These are phyloP conservation scores for Neoascochyta sp. DNA, from an alignment of 2,329 filamentous ascomycete genomes.

Conservation along the genomic window DNA sequence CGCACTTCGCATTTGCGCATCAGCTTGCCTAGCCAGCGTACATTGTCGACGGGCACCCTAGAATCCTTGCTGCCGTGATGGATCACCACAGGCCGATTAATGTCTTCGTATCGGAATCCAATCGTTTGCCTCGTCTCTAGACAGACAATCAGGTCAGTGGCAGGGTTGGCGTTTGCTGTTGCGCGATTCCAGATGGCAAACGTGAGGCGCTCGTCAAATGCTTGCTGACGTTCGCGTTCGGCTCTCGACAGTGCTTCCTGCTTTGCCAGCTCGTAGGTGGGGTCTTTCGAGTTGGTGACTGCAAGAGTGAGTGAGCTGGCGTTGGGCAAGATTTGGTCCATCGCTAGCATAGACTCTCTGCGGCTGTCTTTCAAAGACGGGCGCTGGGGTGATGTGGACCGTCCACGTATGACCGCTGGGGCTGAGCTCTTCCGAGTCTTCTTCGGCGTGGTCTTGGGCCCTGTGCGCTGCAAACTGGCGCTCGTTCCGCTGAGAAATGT, in stretches of 20 bases:
- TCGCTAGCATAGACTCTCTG: conserved; percentile 48
- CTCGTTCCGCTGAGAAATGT: conserved; percentile 92
- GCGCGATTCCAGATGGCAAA: conserved; percentile 93
- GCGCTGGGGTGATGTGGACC: conserved; percentile 11
- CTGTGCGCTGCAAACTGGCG: conserved; percentile 61
- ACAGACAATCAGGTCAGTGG: conserved; percentile 88
- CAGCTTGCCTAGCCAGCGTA: conserved; percentile 87
- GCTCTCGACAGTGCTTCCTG: conserved; percentile 58
- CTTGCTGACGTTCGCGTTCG: conserved; percentile 67
- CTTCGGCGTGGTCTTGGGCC: conserved; percentile 52
- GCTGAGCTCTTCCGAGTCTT: conserved; percentile 29
- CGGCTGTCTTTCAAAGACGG: conserved; percentile 33
- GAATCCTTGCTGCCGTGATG: conserved; percentile 90
- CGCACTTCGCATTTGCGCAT: conserved; percentile 93
- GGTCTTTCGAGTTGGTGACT: conserved; percentile 22
- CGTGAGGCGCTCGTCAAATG: conserved; percentile 81
- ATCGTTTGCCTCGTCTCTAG: conserved; percentile 87
- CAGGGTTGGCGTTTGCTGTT: conserved; percentile 86
- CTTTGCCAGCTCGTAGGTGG: conserved; percentile 29
- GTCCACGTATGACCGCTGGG: conserved; percentile 8
- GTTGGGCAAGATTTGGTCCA: conserved; percentile 47
- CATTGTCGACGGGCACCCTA: conserved; percentile 90
- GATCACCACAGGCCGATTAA: conserved; percentile 84
- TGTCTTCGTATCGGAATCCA: conserved; percentile 95
- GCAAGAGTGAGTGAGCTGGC: conserved; percentile 33